Percentiles rank a stretch among this genome's conserved stretches.
These are phyloP conservation scores for Tolypocladium nubicola DNA, from an alignment of 2,329 filamentous ascomycete species.

Conservation along the genomic window DNA sequence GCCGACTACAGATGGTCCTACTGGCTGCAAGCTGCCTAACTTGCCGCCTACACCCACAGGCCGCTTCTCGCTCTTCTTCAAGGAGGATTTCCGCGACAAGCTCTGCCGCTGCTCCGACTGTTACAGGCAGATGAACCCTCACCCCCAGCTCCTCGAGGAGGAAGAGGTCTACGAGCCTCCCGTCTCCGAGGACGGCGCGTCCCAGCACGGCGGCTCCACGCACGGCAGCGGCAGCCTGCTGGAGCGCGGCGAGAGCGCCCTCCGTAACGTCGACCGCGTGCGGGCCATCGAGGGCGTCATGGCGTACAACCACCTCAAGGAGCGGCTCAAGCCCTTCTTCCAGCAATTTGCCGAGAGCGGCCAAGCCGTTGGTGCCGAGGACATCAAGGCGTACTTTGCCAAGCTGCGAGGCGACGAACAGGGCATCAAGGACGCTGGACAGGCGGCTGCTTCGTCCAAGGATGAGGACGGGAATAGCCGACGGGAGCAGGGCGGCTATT, in stretches of 20 bases:
- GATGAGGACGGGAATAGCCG: slow-evolving; percentile 25
- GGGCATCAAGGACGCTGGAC: slow-evolving; percentile 53
- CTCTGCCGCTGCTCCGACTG: slow-evolving; percentile 78
- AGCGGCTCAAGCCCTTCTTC: slow-evolving; percentile 91
- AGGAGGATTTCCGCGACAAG: slow-evolving; percentile 64
- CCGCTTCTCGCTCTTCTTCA: slow-evolving; percentile 73
- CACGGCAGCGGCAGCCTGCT: slow-evolving; percentile 73
- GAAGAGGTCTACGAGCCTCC: slow-evolving; percentile 93
- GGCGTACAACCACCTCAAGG: slow-evolving; percentile 94
- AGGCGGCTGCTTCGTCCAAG: slow-evolving; percentile 32
- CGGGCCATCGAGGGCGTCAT: slow-evolving; percentile 92
- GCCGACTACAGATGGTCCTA: slow-evolving; percentile 5
- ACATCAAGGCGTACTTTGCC: slow-evolving; percentile 94
- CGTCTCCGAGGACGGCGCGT: slow-evolving; percentile 54
- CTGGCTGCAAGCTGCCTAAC: slow-evolving; percentile 47
- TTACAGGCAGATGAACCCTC: slow-evolving; percentile 58
- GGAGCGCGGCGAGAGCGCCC: slow-evolving; percentile 83
- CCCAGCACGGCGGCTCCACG: slow-evolving; percentile 43
- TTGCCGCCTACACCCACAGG: slow-evolving; percentile 46
- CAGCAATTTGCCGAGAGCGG: slow-evolving; percentile 90
- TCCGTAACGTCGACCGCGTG: slow-evolving; percentile 87
- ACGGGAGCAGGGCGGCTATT: slow-evolving; percentile 45
- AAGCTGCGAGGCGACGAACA: slow-evolving; percentile 82
- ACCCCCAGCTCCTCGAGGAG: slow-evolving; percentile 81
- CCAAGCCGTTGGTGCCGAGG: slow-evolving; percentile 78